These are phyloP conservation scores for Penicillium sp. DNA, from an alignment of 2,329 filamentous ascomycete species.

Conservation along the genomic window DNA sequence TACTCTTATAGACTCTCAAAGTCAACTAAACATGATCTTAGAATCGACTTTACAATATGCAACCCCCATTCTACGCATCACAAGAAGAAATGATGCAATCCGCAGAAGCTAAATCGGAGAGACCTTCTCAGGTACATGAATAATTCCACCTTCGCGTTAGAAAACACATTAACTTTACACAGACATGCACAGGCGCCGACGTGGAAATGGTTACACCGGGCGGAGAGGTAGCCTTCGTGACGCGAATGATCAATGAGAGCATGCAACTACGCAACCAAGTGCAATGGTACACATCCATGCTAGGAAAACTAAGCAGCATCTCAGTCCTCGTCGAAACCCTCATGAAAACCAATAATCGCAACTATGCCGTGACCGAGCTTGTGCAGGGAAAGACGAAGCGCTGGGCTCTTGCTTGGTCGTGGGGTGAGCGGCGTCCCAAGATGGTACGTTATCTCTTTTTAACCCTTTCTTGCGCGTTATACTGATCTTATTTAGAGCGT, in stretches of 20 bases:
- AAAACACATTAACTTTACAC: constrained; percentile 1
- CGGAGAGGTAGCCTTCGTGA: constrained; percentile 71
- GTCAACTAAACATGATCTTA: constrained; percentile 15
- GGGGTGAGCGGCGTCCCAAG: constrained; percentile 59
- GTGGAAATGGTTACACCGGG: constrained; percentile 81
- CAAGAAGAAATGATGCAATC: constrained; percentile 61
- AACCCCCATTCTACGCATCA: constrained; percentile 95
- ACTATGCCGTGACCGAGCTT: constrained; percentile 78
- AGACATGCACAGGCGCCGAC: constrained; percentile 64
- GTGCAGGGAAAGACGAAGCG: constrained; percentile 75
- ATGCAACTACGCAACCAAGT: constrained; percentile 56
- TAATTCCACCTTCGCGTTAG: not conserved
- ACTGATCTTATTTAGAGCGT: constrained; percentile 20
- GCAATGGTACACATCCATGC: constrained; percentile 86
- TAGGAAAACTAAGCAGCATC: constrained; percentile 73
- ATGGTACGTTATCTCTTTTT: constrained; percentile 35
- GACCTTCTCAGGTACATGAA: constrained; percentile 61
- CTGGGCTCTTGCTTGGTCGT: constrained; percentile 90
- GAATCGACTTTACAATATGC: constrained; percentile 79
- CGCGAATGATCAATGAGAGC: constrained; percentile 66
- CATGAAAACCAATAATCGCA: constrained; percentile 56
- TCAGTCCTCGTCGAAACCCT: constrained; percentile 57
- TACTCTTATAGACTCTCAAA: not conserved
- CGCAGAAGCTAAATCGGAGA: constrained; percentile 60
- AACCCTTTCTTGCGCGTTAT: not conserved